Conservation (phyloP, 2,329 filamentous ascomycete genomes). For the Rhexocercosporidium sp. region DNA sequence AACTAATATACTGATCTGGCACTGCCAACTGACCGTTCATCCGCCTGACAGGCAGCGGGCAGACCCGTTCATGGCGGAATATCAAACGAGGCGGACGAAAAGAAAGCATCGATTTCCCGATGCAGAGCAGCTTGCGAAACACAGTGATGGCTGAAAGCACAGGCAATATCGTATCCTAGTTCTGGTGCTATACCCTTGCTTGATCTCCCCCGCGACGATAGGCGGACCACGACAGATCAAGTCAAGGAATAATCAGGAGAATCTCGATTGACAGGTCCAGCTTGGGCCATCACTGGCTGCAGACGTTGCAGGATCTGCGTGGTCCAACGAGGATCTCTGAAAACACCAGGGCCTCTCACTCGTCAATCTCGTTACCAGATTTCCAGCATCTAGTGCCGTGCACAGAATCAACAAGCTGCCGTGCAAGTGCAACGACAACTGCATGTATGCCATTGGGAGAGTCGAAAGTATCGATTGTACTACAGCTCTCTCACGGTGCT, state of each 20-base stretch:
- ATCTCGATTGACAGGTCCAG: slow-evolving; percentile 15
- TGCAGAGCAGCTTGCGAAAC: slow-evolving; percentile 19
- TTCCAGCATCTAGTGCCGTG: slow-evolving; percentile 5
- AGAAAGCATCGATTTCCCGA: slow-evolving; percentile 18
- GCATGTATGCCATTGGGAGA: slow-evolving; percentile 6
- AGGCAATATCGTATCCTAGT: slow-evolving; percentile 1
- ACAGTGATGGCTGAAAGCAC: background rate
- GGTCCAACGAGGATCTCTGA: slow-evolving; percentile 10
- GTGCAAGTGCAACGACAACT: slow-evolving; percentile 10
- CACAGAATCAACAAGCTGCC: slow-evolving; percentile 1
- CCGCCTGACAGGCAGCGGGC: background rate
- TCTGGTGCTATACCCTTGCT: background rate
- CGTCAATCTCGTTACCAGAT: slow-evolving; percentile 17
- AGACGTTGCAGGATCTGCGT: slow-evolving; percentile 4
- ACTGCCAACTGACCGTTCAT: slow-evolving; percentile 4
- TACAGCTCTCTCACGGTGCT: background rate
- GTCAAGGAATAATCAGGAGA: background rate
- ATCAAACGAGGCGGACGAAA: slow-evolving; percentile 6
- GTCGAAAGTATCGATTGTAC: background rate
- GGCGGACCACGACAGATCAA: slow-evolving; percentile 2
- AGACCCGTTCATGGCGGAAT: slow-evolving; percentile 13
- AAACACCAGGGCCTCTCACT: background rate
- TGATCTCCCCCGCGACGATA: too few relatives aligned
- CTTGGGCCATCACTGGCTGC: slow-evolving; percentile 5
- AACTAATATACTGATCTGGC: background rate